Evolutionary conservation across 805 yeast genomes (phyloP).

Genomic region (Lachancea cidri): DNA sequence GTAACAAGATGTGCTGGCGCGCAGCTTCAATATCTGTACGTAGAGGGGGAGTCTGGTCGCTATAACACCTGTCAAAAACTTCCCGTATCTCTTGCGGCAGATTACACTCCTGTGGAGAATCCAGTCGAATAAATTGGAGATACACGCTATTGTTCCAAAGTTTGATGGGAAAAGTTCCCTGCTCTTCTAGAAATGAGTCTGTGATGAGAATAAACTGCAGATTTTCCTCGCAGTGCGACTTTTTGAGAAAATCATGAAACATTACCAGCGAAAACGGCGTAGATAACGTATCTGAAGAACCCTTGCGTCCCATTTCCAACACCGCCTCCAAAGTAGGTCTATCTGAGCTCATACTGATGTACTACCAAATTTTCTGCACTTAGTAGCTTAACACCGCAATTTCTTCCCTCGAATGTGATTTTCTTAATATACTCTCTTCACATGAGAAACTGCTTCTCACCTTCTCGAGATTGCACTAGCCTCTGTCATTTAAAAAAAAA

Average conservation of each 20-base stretch:
- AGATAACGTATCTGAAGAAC: slow-evolving; percentile 1
- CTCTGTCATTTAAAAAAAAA: background rate
- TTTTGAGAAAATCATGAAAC: slow-evolving; percentile 21
- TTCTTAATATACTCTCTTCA: background rate
- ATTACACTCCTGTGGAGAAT: slow-evolving; percentile 30
- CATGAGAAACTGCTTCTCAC: background rate
- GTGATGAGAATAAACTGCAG: slow-evolving; percentile 21
- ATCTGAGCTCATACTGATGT: background rate
- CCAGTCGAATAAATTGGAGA: slow-evolving; percentile 19
- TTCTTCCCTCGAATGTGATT: background rate
- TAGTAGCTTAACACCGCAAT: too few species aligned
- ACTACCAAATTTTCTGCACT: too few species aligned
- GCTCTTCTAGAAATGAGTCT: slow-evolving; percentile 7
- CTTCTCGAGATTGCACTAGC: background rate
- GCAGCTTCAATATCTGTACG: slow-evolving; percentile 19
- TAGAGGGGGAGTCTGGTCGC: slow-evolving; percentile 13
- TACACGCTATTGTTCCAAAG: slow-evolving; percentile 24
- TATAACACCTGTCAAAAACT: slow-evolving; percentile 18
- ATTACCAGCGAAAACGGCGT: slow-evolving; percentile 11
- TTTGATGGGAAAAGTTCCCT: slow-evolving; percentile 10
- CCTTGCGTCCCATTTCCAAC: background rate
- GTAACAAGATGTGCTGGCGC: slow-evolving; percentile 21
- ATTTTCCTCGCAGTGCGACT: slow-evolving; percentile 32
- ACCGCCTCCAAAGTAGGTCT: slow-evolving; percentile 1
- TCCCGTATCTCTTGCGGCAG: slow-evolving; percentile 23